Conservation (phyloP, 129 eudicot genomes). For the Solidago caesia region DNA sequence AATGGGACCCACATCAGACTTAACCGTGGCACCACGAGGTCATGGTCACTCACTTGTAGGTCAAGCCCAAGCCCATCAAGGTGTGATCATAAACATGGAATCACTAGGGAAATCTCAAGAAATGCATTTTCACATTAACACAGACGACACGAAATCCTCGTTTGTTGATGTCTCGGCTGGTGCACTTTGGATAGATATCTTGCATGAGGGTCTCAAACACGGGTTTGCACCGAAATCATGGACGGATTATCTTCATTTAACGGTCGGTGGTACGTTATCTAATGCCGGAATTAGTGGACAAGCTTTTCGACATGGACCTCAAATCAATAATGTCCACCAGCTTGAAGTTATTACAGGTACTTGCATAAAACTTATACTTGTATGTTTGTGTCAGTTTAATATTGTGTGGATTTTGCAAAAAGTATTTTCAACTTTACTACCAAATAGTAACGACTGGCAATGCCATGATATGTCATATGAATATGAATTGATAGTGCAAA, state of each 20-base stretch:
- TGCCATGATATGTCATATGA: slow-evolving; percentile 16
- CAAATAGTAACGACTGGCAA: slow-evolving; percentile 22
- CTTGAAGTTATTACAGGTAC: slow-evolving; percentile 94
- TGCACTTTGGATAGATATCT: slow-evolving; percentile 82
- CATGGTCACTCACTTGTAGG: slow-evolving; percentile 94
- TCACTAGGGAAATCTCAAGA: slow-evolving; percentile 45
- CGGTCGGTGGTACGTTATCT: slow-evolving; percentile 96
- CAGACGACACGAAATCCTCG: slow-evolving; percentile 28
- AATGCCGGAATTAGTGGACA: slow-evolving; percentile 98
- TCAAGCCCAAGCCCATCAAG: slow-evolving; percentile 79
- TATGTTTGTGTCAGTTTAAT: slow-evolving; percentile 13
- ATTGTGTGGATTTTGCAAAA: slow-evolving; percentile 24
- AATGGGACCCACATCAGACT: slow-evolving; percentile 61
- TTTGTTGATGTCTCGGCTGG: slow-evolving; percentile 90
- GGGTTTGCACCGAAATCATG: slow-evolving; percentile 94
- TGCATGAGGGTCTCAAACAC: slow-evolving; percentile 72
- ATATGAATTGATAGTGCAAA: background rate
- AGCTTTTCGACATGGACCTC: slow-evolving; percentile 92
- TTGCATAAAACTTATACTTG: slow-evolving; percentile 16
- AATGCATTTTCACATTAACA: slow-evolving; percentile 58
- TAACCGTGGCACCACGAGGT: slow-evolving; percentile 86
- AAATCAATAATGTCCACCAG: slow-evolving; percentile 83
- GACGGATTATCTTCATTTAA: slow-evolving; percentile 98
- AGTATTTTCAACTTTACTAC: slow-evolving; percentile 14
- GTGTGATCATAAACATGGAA: slow-evolving; percentile 77